Evolutionary conservation across 768 basidiomycete genomes (phyloP).

Genomic region (Termitomyces sp.): DNA sequence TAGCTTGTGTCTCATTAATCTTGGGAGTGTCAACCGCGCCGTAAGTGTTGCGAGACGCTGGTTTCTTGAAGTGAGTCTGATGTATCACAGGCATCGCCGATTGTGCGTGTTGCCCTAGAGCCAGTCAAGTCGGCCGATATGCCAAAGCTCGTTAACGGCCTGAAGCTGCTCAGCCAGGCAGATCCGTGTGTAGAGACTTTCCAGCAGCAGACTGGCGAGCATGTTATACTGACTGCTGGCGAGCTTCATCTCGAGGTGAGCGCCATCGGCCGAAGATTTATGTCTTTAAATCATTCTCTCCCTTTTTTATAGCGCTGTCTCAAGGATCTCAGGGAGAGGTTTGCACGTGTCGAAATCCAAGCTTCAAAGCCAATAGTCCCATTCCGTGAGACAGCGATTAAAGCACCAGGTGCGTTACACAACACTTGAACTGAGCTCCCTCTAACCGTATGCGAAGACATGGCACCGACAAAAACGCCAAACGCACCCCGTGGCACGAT

Average conservation of each 20-base stretch:
- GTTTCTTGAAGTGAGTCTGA: neutral
- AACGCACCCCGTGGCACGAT: conserved; percentile 75
- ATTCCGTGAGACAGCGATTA: conserved; percentile 92
- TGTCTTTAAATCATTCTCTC: neutral
- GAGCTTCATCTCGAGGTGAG: conserved; percentile 91
- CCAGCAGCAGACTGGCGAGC: conserved; percentile 95
- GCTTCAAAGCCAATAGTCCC: conserved; percentile 95
- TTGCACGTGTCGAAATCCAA: conserved; percentile 89
- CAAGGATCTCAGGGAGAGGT: conserved; percentile 93
- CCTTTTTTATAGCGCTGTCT: conserved; percentile 70
- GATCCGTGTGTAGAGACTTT: conserved; percentile 98
- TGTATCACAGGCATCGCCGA: conserved; percentile 63
- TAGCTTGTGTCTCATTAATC: conserved; percentile 62
- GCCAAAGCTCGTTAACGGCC: conserved; percentile 79
- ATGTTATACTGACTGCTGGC: conserved; percentile 94
- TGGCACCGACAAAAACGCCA: conserved; percentile 75
- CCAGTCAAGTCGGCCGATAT: conserved; percentile 80
- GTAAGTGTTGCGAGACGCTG: conserved; percentile 31
- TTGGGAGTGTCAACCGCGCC: conserved; percentile 63
- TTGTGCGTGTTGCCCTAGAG: conserved; percentile 93
- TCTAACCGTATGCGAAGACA: conserved; percentile 47
- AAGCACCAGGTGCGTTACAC: conserved; percentile 51
- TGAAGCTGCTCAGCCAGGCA: conserved; percentile 86
- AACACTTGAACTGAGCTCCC: neutral
- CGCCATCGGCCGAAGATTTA: neutral